Conservation (phyloP, 2,329 filamentous ascomycete species). For the Tolypocladium album region DNA sequence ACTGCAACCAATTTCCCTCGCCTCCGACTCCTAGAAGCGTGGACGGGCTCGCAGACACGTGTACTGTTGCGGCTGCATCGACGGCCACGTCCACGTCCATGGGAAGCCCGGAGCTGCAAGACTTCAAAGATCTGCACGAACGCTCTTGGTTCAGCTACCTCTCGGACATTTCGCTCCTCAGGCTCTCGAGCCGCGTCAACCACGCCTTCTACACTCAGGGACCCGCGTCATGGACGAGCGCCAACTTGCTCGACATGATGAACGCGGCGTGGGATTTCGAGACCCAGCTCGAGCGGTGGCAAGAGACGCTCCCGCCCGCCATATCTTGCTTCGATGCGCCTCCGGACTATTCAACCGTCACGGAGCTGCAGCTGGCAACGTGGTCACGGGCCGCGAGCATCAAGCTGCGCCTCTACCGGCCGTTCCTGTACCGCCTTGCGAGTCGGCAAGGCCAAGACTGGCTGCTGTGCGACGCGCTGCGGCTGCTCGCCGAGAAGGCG, state of each 20-base stretch:
- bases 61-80: not conserved
- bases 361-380: not conserved
- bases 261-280: not conserved
- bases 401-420: slow-evolving; percentile 1
- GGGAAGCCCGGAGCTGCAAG: not conserved
- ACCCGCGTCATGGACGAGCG: not conserved
- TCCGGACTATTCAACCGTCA: not conserved
- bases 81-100: not conserved
- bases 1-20: not conserved
- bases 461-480: not conserved
- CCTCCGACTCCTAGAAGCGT: not conserved
- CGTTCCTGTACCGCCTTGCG: not conserved
- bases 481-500: not conserved
- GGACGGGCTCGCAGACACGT: too few relatives aligned
- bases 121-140: slow-evolving; percentile 2
- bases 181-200: slow-evolving; percentile 4
- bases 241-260: not conserved
- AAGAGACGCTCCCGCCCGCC: not conserved
- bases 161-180: slow-evolving; percentile 5
- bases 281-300: not conserved
- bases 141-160: slow-evolving; percentile 10
- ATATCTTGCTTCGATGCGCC: not conserved
- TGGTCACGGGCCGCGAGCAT: not conserved
- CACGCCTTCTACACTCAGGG: slow-evolving; percentile 3
- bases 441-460: too few relatives aligned